Evolutionary conservation across 2,329 filamentous ascomycete genomes (phyloP).

Genomic region (Ophiostoma ips): DNA sequence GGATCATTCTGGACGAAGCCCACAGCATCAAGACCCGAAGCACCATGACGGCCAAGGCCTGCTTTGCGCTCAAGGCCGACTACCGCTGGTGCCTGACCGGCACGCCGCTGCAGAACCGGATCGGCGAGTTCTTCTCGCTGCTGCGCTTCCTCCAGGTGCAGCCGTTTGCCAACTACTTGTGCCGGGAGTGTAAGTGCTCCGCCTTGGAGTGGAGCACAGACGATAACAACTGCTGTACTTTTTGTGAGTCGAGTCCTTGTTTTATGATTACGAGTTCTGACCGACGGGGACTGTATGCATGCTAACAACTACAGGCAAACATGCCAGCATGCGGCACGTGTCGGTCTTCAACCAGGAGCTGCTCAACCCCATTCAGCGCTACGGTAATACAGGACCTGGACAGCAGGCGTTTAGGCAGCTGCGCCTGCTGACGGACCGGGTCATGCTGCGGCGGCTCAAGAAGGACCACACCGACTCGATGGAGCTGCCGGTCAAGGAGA

Average conservation of each 20-base stretch:
- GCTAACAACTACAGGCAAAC: too few species aligned
- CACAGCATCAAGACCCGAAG: constrained; percentile 82
- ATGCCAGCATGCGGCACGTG: constrained; percentile 37
- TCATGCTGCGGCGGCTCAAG: constrained; percentile 94
- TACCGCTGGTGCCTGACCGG: constrained; percentile 96
- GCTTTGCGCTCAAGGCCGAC: constrained; percentile 73
- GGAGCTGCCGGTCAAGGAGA: constrained; percentile 91
- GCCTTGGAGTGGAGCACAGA: constrained; percentile 73
- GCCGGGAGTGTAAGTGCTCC: constrained; percentile 71
- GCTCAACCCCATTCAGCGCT: constrained; percentile 63
- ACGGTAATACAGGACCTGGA: constrained; percentile 47
- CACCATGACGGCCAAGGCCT: constrained; percentile 86
- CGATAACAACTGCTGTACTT: constrained; percentile 39
- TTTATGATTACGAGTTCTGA: too few species aligned
- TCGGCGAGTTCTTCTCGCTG: constrained; percentile 92
- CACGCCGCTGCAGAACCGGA: constrained; percentile 91
- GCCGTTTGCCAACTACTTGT: constrained; percentile 89
- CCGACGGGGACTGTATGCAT: too few species aligned
- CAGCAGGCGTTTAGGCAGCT: constrained; percentile 65
- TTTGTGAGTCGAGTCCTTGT: too few species aligned
- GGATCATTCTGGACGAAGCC: constrained; percentile 76
- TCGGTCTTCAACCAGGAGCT: constrained; percentile 62
- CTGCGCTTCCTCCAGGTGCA: constrained; percentile 79
- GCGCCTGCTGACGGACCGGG: constrained; percentile 74
- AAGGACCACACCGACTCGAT: constrained; percentile 86